Percentiles rank a stretch among this genome's conserved stretches.
These are phyloP conservation scores for Gossypium australe DNA, from an alignment of 345 rosid genomes.

Conservation along the genomic window DNA sequence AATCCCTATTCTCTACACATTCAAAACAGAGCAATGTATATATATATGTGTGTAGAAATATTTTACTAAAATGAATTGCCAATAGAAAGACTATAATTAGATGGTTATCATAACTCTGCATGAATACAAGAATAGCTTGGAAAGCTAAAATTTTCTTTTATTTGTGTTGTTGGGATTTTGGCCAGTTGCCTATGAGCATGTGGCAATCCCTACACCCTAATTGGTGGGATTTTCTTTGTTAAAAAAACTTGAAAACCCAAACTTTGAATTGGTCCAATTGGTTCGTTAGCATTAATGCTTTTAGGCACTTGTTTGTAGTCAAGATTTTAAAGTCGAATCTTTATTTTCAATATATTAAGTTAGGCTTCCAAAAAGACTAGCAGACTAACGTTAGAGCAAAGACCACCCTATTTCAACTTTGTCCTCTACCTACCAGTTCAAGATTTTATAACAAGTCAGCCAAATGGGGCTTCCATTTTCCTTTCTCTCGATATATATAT, in stretches of 20 bases:
- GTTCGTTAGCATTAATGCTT: neutral
- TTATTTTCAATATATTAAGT: neutral
- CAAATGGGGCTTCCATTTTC: conserved; percentile 4
- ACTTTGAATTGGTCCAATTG: conserved; percentile 13
- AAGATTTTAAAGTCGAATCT: neutral
- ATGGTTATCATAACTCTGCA: conserved; percentile 12
- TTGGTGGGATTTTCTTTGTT: neutral
- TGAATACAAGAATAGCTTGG: conserved; percentile 8
- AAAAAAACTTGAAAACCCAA: neutral
- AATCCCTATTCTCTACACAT: conserved; percentile 6
- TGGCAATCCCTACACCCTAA: neutral
- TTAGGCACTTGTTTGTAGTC: conserved; percentile 8
- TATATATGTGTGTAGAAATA: neutral
- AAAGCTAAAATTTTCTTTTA: conserved; percentile 2
- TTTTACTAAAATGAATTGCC: neutral
- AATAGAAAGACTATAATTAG: conserved; percentile 1
- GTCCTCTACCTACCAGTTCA: neutral
- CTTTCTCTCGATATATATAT: neutral
- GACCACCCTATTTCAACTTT: conserved; percentile 9
- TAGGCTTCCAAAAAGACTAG: neutral
- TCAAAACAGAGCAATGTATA: neutral
- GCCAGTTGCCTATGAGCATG: neutral
- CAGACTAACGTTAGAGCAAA: conserved; percentile 11
- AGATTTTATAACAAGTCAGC: conserved; percentile 3
- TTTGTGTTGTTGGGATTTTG: conserved; percentile 1